A percentile compares a stretch with the other conserved stretches of the same genome.
These are phyloP conservation scores for Medicago arabica DNA, from an alignment of 306 rosid species.

Conservation along the genomic window DNA sequence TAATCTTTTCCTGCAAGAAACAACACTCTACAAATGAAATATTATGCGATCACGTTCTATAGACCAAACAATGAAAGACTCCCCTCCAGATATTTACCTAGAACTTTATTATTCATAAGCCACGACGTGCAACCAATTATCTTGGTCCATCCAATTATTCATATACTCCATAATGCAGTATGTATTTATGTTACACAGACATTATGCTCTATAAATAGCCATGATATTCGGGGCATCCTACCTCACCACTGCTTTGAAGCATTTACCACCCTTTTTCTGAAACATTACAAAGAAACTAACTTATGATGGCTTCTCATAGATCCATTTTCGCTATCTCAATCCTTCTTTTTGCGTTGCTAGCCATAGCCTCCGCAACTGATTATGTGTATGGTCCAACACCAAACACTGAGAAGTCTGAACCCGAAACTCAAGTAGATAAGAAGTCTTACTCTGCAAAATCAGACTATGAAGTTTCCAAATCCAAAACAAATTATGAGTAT, in stretches of 20 bases:
- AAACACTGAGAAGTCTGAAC: conserved; percentile 9
- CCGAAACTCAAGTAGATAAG: neutral
- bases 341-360: conserved; percentile 45
- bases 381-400: conserved; percentile 43
- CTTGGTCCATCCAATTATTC: neutral
- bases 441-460: neutral
- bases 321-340: conserved; percentile 26
- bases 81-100: neutral
- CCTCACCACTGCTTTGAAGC: conserved; percentile 31
- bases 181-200: neutral
- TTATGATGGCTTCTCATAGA: conserved; percentile 29
- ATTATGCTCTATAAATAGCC: conserved; percentile 35
- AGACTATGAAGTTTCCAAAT: neutral
- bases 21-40: neutral
- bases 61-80: neutral
- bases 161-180: neutral
- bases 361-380: conserved; percentile 49
- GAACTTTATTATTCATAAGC: neutral
- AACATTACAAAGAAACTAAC: conserved; percentile 26
- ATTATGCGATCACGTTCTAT: conserved; percentile 21
- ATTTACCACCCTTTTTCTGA: neutral
- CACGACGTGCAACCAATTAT: conserved; percentile 42
- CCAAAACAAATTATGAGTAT: neutral
- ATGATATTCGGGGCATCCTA: neutral
- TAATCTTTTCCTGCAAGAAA: neutral